These are phyloP conservation scores for Lasiosphaeriaceae sp. DNA, from an alignment of 495 filamentous ascomycete genomes.

Conservation along the genomic window DNA sequence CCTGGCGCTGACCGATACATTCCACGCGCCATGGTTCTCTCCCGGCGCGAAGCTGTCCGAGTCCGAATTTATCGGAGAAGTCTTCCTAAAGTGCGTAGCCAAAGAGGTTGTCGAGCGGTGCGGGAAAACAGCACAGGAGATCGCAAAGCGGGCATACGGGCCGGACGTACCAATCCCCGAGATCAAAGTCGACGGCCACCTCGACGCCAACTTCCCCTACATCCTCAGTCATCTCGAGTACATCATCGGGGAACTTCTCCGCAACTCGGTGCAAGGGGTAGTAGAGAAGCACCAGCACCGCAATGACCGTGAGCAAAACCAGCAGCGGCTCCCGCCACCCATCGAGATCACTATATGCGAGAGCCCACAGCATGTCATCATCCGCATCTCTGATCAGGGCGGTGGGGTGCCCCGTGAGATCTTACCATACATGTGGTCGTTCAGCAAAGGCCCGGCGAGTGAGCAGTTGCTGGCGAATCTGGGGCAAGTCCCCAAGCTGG, in stretches of 20 bases:
- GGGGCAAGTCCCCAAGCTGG: slow-evolving; percentile 82
- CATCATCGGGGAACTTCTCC: slow-evolving; percentile 89
- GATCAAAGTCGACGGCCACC: slow-evolving; percentile 80
- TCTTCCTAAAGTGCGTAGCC: slow-evolving; percentile 91
- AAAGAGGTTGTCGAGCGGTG: slow-evolving; percentile 84
- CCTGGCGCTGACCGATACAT: slow-evolving; percentile 92
- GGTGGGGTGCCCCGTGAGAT: slow-evolving; percentile 84
- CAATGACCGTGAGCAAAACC: slow-evolving; percentile 19
- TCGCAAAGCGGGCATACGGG: slow-evolving; percentile 69
- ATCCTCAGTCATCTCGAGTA: slow-evolving; percentile 96
- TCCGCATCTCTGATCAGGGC: slow-evolving; percentile 91
- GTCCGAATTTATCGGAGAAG: slow-evolving; percentile 87
- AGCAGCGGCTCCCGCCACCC: slow-evolving; percentile 56
- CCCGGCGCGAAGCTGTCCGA: slow-evolving; percentile 71
- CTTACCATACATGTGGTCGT: slow-evolving; percentile 92
- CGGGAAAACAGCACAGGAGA: slow-evolving; percentile 63
- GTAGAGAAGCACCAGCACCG: slow-evolving; percentile 57
- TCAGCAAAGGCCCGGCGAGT: slow-evolving; percentile 81
- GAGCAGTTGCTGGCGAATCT: slow-evolving; percentile 74
- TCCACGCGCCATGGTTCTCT: slow-evolving; percentile 89
- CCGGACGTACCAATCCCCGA: slow-evolving; percentile 66
- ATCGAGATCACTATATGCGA: slow-evolving; percentile 95
- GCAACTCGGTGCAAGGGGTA: slow-evolving; percentile 91
- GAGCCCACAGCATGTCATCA: slow-evolving; percentile 90
- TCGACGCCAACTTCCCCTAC: slow-evolving; percentile 90